These are phyloP conservation scores for Solanum rostratum DNA, from an alignment of 257 asterid genomes.

Conservation along the genomic window DNA sequence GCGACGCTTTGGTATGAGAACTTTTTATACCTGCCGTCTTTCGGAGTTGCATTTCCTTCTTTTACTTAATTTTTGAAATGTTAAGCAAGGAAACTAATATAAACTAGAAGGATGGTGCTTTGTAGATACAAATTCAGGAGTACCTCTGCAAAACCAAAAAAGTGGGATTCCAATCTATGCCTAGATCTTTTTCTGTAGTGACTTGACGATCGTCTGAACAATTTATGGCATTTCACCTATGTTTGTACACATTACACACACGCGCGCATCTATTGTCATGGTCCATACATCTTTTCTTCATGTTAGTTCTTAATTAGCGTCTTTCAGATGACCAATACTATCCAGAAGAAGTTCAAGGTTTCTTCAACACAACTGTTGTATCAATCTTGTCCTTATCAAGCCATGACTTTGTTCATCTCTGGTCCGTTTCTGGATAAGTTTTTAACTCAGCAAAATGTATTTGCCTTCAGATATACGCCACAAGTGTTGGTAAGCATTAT, in stretches of 20 bases:
- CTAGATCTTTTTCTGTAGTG: not conserved
- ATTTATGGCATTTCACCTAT: not conserved
- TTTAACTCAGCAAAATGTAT: constrained; percentile 64
- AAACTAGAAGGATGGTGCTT: not conserved
- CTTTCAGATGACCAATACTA: constrained; percentile 87
- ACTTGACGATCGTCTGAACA: not conserved
- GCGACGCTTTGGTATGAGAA: not conserved
- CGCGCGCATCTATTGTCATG: not conserved
- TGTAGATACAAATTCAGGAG: not conserved
- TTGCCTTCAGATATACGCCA: constrained; percentile 63
- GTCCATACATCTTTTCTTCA: not conserved
- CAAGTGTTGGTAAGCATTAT: constrained; percentile 49
- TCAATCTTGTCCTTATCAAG: constrained; percentile 78
- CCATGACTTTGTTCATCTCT: constrained; percentile 61
- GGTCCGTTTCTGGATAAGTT: constrained; percentile 79
- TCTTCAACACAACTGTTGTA: constrained; percentile 86
- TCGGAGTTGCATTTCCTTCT: not conserved
- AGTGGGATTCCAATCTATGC: not conserved
- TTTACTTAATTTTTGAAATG: not conserved
- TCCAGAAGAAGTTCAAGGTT: constrained; percentile 75
- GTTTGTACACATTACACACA: not conserved
- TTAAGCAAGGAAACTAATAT: not conserved
- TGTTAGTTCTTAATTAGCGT: constrained; percentile 36
- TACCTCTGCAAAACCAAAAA: not conserved
- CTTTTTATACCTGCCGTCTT: not conserved